A percentile compares a stretch with the other conserved stretches of the same genome.
These are phyloP conservation scores for Neocatenulostroma microsporum DNA, from an alignment of 2,329 filamentous ascomycete genomes.

Conservation along the genomic window DNA sequence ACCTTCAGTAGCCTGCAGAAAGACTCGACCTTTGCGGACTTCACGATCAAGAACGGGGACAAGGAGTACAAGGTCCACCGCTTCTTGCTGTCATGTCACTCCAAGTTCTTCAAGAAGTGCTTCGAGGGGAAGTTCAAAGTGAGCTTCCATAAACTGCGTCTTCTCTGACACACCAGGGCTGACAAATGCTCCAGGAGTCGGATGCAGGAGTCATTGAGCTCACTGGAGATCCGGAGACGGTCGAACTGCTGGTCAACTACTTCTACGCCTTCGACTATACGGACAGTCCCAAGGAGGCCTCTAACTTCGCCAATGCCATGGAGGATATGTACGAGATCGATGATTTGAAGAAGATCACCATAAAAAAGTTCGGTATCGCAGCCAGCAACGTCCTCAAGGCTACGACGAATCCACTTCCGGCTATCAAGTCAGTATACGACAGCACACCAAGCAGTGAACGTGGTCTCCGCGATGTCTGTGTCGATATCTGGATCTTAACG, in stretches of 20 bases:
- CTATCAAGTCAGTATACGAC: not conserved
- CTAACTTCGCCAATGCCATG: not conserved
- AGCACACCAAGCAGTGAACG: not conserved
- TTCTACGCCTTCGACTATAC: slow-evolving; percentile 3
- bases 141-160: not conserved
- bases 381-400: not conserved
- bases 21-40: not conserved
- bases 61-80: not conserved
- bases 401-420: not conserved
- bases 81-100: not conserved
- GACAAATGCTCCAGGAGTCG: not conserved
- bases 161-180: not conserved
- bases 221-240: not conserved
- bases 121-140: not conserved
- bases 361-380: not conserved
- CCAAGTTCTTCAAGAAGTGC: not conserved
- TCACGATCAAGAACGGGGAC: not conserved
- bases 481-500: not conserved
- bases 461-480: not conserved
- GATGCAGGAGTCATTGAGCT: not conserved
- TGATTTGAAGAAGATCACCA: not conserved
- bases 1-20: too few species aligned
- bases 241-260: not conserved
- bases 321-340: slow-evolving; percentile 1
- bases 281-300: not conserved